Percentiles rank a stretch among this genome's conserved stretches.
Conservation (phyloP, 371 early-diverging fungal species). For the Mucor piriformis region DNA sequence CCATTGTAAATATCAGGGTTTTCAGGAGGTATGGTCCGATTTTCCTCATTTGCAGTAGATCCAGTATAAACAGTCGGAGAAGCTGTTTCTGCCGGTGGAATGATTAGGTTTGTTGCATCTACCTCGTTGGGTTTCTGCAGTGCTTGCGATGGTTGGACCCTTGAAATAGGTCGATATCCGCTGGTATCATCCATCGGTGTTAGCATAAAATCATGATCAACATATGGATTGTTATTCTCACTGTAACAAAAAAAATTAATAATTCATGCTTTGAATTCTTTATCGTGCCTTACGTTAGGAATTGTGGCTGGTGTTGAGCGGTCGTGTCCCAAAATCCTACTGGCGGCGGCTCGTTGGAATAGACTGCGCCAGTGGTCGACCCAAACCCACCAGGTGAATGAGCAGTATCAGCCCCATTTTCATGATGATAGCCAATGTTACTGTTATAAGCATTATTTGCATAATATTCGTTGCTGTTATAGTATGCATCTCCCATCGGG, state of each 20-base stretch:
- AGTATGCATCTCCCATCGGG: background rate
- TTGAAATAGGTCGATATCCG: slow-evolving; percentile 1
- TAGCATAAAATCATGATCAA: slow-evolving; percentile 5
- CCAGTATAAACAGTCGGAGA: slow-evolving; percentile 3
- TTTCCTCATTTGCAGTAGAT: background rate
- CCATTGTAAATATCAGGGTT: background rate
- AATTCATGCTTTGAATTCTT: background rate
- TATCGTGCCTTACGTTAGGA: slow-evolving; percentile 1
- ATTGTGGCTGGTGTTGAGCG: background rate
- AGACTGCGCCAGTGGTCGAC: slow-evolving; percentile 2
- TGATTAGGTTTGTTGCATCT: background rate
- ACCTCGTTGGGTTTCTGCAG: slow-evolving; percentile 15
- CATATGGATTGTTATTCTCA: background rate
- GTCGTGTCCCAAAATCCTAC: background rate
- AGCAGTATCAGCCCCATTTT: background rate
- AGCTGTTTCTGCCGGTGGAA: slow-evolving; percentile 1
- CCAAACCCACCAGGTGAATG: background rate
- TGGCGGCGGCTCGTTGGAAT: background rate
- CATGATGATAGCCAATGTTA: background rate
- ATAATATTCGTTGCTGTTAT: background rate
- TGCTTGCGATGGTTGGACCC: background rate
- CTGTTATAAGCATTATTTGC: too few species aligned
- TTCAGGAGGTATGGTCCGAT: background rate
- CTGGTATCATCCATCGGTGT: background rate
- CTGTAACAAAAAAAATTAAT: background rate